These are phyloP conservation scores for Aurantiochytrium sp. DNA, from an alignment of 108 stramenopile genomes.

Conservation along the genomic window DNA sequence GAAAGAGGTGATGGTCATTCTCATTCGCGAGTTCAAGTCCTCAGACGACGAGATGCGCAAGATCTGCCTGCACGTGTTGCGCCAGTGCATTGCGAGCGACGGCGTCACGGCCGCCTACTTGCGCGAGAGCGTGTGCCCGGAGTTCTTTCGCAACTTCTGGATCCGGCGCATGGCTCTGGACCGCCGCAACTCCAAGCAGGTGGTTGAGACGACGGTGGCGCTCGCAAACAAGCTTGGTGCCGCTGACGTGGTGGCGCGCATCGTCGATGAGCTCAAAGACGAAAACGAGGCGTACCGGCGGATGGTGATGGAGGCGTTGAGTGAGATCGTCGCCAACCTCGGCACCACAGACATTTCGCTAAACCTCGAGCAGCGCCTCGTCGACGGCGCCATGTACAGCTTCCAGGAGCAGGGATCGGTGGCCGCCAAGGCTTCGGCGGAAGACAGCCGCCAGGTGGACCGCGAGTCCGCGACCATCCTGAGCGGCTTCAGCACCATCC, in stretches of 20 bases:
- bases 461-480: constrained; percentile 82
- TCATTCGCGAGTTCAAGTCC: constrained; percentile 90
- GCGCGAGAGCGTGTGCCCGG: constrained; percentile 87
- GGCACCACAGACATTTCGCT: constrained; percentile 90
- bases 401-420: constrained; percentile 85
- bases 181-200: constrained; percentile 90
- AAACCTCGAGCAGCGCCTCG: constrained; percentile 89
- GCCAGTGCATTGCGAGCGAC: constrained; percentile 96
- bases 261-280: constrained; percentile 98
- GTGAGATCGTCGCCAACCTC: constrained; percentile 83
- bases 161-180: constrained; percentile 96
- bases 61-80: constrained; percentile 95
- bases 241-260: constrained; percentile 83
- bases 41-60: constrained; percentile 95
- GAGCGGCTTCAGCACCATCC: constrained; percentile 91
- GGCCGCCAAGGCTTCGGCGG: background rate
- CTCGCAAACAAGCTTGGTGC: constrained; percentile 96
- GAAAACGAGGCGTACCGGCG: constrained; percentile 95
- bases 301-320: constrained; percentile 98
- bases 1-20: constrained; percentile 93
- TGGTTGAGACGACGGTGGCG: constrained; percentile 95
- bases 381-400: constrained; percentile 97
- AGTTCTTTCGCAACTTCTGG: constrained; percentile 97
- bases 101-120: constrained; percentile 96
- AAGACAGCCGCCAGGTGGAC: background rate